These are phyloP conservation scores for Tagetes erecta DNA, from an alignment of 129 eudicot genomes.

Conservation along the genomic window DNA sequence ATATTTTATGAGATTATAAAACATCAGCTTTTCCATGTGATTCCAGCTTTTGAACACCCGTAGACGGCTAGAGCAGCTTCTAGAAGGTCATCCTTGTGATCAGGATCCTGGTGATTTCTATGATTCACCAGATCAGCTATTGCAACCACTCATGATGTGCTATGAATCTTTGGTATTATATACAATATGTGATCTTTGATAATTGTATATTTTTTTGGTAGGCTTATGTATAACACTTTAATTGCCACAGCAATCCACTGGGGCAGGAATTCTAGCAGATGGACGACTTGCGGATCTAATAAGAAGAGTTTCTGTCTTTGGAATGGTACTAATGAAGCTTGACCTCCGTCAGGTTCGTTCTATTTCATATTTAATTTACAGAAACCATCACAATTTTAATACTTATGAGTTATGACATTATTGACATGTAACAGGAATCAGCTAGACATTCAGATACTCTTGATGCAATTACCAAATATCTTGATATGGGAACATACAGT, in stretches of 20 bases:
- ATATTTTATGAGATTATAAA: slow-evolving; percentile 16
- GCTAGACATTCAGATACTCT: slow-evolving; percentile 82
- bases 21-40: slow-evolving; percentile 11
- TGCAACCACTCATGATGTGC: slow-evolving; percentile 79
- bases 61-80: slow-evolving; percentile 77
- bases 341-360: slow-evolving; percentile 90
- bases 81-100: slow-evolving; percentile 85
- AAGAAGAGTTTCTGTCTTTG: slow-evolving; percentile 86
- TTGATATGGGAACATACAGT: slow-evolving; percentile 86
- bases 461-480: slow-evolving; percentile 81
- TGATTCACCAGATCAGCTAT: slow-evolving; percentile 77
- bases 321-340: slow-evolving; percentile 93
- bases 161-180: slow-evolving; percentile 85
- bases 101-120: slow-evolving; percentile 68
- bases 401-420: slow-evolving; percentile 1
- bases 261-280: slow-evolving; percentile 88
- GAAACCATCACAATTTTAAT: slow-evolving; percentile 26
- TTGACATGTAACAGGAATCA: slow-evolving; percentile 61
- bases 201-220: slow-evolving; percentile 3
- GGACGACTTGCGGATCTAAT: slow-evolving; percentile 95
- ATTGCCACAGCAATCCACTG: slow-evolving; percentile 74
- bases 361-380: slow-evolving; percentile 2
- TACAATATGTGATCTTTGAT: background rate
- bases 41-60: slow-evolving; percentile 76
- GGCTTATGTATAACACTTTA: slow-evolving; percentile 22